Conservation (phyloP, 164 flowering plant species). For the Macadamia tetraphylla region DNA sequence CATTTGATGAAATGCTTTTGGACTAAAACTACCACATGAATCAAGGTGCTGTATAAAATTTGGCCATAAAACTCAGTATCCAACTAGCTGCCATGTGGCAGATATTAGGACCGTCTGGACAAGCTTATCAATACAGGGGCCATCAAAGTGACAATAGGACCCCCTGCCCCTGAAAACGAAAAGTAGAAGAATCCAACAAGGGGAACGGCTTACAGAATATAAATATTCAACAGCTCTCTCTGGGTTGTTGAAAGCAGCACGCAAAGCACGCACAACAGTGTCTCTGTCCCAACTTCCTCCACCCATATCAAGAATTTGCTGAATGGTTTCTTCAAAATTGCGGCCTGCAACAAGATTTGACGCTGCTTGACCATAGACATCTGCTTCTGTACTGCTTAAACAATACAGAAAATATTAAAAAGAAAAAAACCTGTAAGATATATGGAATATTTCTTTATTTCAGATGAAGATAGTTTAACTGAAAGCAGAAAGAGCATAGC, state of each 20-base stretch:
- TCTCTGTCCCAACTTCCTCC: constrained; percentile 97
- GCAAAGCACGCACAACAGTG: constrained; percentile 83
- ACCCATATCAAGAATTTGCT: constrained; percentile 90
- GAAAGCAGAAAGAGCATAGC: no score
- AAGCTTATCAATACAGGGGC: no score
- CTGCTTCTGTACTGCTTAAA: constrained; percentile 39
- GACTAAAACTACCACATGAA: no score
- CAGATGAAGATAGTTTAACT: no score
- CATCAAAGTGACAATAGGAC: no score
- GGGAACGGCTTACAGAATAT: constrained; percentile 56
- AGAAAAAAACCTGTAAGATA: neutral
- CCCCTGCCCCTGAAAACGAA: neutral
- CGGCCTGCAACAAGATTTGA: constrained; percentile 85
- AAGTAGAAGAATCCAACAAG: neutral
- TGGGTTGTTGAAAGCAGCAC: constrained; percentile 95
- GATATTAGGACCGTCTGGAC: neutral
- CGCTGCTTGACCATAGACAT: constrained; percentile 82
- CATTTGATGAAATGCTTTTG: no score
- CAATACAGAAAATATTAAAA: constrained; percentile 3
- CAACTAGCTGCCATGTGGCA: constrained; percentile 1
- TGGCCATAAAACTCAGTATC: no score
- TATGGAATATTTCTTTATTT: no score
- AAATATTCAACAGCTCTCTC: constrained; percentile 96
- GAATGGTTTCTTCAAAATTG: constrained; percentile 59
- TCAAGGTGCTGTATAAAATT: no score